A percentile compares a stretch with the other conserved stretches of the same genome.
phyloP scores from a whole-genome alignment of 345 rosid genomes.

The Viola odorata region DNA sequence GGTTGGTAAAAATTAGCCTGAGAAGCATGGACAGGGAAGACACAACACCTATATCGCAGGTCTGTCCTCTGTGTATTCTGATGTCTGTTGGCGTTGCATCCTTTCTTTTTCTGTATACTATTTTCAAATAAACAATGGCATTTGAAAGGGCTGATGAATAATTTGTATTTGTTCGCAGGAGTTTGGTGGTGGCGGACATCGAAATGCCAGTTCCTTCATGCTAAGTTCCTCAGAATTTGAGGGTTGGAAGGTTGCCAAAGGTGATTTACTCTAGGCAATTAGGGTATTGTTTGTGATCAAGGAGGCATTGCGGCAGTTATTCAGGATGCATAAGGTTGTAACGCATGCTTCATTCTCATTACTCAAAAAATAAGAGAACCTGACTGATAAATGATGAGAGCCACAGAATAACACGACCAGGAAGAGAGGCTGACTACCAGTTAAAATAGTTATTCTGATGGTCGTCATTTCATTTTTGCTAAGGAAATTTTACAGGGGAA shows the following conservation, averaged over 20 bases:
- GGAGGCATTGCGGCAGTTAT: too few relatives aligned
- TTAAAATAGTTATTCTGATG: too few relatives aligned
- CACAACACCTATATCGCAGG: conserved; percentile 50
- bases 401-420: too few relatives aligned
- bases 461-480: too few relatives aligned
- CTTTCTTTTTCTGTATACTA: background rate
- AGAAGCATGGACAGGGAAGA: conserved; percentile 59
- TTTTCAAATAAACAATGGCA: background rate
- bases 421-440: too few relatives aligned
- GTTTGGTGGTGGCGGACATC: conserved; percentile 72
- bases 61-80: conserved; percentile 1
- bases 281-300: too few relatives aligned
- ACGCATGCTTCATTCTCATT: too few relatives aligned
- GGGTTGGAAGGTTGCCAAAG: conserved; percentile 40
- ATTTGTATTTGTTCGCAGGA: conserved; percentile 24
- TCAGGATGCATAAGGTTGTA: too few relatives aligned
- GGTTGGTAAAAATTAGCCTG: conserved; percentile 59
- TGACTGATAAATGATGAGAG: too few relatives aligned
- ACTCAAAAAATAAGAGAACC: too few relatives aligned
- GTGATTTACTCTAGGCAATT: background rate
- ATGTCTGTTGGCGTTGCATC: background rate
- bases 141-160: background rate
- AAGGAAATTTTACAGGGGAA: too few relatives aligned
- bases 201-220: conserved; percentile 67
- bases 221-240: conserved; percentile 40